Conservation (phyloP, 202 grass and related monocot genomes). For the Zizania palustris region DNA sequence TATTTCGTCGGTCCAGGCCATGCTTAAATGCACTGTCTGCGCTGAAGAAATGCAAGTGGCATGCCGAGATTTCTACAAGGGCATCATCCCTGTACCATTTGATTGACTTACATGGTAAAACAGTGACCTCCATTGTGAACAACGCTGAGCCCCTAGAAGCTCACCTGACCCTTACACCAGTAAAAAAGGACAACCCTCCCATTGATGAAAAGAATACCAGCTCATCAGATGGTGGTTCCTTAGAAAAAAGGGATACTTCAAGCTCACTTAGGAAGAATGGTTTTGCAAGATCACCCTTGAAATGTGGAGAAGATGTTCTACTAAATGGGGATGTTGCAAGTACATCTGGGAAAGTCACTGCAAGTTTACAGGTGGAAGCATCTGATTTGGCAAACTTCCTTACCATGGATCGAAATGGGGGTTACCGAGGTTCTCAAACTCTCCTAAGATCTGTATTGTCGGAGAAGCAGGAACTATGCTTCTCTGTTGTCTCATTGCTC, state of each 20-base stretch:
- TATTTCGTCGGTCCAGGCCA: conserved; percentile 86
- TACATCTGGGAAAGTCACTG: conserved; percentile 70
- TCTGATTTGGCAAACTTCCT: conserved; percentile 95
- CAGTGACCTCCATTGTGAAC: conserved; percentile 91
- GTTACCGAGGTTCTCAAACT: conserved; percentile 72
- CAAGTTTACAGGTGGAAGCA: conserved; percentile 84
- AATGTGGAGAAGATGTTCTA: conserved; percentile 45
- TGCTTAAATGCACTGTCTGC: conserved; percentile 87
- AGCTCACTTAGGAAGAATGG: conserved; percentile 56
- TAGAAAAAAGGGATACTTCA: conserved; percentile 52
- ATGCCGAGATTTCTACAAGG: conserved; percentile 80
- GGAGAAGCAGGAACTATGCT: conserved; percentile 93
- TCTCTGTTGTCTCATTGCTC: conserved; percentile 96
- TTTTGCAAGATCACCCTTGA: conserved; percentile 53
- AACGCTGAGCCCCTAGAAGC: conserved; percentile 94
- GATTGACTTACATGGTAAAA: conserved; percentile 98
- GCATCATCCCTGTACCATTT: conserved; percentile 95
- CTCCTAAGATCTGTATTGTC: conserved; percentile 81
- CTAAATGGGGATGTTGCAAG: conserved; percentile 59
- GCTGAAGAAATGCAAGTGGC: conserved; percentile 87
- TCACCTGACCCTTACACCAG: conserved; percentile 57
- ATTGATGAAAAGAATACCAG: conserved; percentile 46
- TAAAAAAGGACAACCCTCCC: conserved; percentile 55
- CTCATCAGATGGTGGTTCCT: conserved; percentile 35
- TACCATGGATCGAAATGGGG: conserved; percentile 92